phyloP scores from a whole-genome alignment of 495 filamentous ascomycete genomes.

The Penicillium paradoxum region DNA sequence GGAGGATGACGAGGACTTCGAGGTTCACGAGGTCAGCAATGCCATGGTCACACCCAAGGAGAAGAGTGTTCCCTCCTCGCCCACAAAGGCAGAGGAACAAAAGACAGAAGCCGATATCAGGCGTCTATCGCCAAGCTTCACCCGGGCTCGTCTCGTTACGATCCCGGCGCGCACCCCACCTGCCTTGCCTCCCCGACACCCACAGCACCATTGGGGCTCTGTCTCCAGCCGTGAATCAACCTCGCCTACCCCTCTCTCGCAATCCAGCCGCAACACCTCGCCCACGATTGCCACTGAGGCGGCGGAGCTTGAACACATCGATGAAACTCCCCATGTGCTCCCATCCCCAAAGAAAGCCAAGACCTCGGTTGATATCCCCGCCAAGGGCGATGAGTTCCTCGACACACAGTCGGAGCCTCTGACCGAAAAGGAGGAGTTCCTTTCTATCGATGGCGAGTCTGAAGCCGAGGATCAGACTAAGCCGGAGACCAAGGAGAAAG shows the following conservation, averaged over 20 bases:
- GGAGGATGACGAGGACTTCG: constrained; percentile 31
- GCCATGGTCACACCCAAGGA: constrained; percentile 45
- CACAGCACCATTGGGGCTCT: constrained; percentile 38
- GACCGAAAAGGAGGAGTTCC: constrained; percentile 39
- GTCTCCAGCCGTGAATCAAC: constrained; percentile 23
- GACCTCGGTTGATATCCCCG: constrained; percentile 10
- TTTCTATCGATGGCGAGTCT: constrained; percentile 35
- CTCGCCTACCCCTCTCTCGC: constrained; percentile 25
- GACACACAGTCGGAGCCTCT: constrained; percentile 17
- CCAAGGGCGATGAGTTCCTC: constrained; percentile 15
- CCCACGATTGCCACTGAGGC: constrained; percentile 13
- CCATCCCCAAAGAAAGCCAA: constrained; percentile 20
- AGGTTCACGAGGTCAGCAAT: constrained; percentile 41
- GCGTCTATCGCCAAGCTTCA: constrained; percentile 48
- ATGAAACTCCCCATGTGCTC: constrained; percentile 14
- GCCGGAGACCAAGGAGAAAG: not conserved
- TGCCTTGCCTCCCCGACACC: constrained; percentile 57
- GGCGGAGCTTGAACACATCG: constrained; percentile 7
- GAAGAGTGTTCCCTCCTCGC: constrained; percentile 41
- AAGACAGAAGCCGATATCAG: constrained; percentile 39
- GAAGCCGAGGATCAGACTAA: not conserved
- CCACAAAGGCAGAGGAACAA: constrained; percentile 44
- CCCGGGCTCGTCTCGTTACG: constrained; percentile 60
- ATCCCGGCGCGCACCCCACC: constrained; percentile 68
- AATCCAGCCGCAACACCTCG: constrained; percentile 20